Base-by-base conservation (phyloP, 164 flowering plant genomes). In the Protea cynaroides region DNA sequence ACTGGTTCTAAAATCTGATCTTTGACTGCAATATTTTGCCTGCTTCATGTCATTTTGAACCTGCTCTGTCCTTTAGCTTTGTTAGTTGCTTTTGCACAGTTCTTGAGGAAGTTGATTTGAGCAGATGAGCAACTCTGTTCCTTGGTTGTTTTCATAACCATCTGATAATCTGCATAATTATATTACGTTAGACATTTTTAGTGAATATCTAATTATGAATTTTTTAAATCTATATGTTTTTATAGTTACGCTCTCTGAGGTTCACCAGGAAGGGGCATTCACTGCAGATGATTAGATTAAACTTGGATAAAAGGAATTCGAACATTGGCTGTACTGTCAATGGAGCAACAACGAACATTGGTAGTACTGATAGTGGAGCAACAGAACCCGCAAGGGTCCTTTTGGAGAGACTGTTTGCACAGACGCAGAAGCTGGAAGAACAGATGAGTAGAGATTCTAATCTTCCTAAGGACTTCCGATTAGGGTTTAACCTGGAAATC, bases 361-460 rank as follows among this genome's bases (percentile, higher is more conserved):
- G 61, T 34, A 64, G 59, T 44, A 81, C 53, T 70, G 84, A 72
- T 65, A 72, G 77, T 80, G 98, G 83, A 62, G 44, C 76, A 25
- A 86, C 84, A 61, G 85, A 86, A 61, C 86, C 94, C 36, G 79
- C 93, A 6, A 77, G 84, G 71, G 54, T 80, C 82, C 86, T 87
- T 65, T 81, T 93, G 59, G 96, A 93, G 82, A 83, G 83, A 63
- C 71, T 87, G 76, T 90, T 87, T 80, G 82, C 79, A 17, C 88
- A 87, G 69, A 82, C 96, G 8, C 96, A 86, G 81, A 86, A 82
- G 66, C 82, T 93, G 69, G 97, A 90, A 75, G 81, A 84, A 62
- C 83, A 78, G 62, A 82, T 82, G 65, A 80, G 63, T 47, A 62
- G 72, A 65, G 81, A 78, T 68, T 73, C 82, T 25, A 60, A 14